Percentiles rank a stretch among this genome's conserved stretches.
Evolutionary conservation across 2,329 filamentous ascomycete species (phyloP).

Genomic region (Botryosphaeria dothidea): DNA sequence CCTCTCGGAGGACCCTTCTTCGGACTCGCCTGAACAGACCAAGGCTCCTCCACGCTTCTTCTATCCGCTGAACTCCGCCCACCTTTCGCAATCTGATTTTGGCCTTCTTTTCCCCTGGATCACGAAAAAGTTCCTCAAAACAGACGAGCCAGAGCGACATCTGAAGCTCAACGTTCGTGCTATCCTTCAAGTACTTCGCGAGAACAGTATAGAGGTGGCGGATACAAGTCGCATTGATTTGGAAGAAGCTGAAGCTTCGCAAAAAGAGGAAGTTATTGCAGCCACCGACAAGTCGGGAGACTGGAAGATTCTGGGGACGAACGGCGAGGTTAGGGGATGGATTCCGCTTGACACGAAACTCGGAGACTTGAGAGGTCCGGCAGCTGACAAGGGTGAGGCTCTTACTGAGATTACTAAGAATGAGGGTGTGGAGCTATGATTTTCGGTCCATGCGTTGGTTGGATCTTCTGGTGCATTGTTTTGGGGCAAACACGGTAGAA

Average conservation of each 20-base stretch:
- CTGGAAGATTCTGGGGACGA: constrained; percentile 32
- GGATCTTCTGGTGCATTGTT: neutral
- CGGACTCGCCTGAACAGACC: constrained; percentile 37
- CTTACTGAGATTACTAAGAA: constrained; percentile 31
- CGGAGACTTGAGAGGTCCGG: constrained; percentile 5
- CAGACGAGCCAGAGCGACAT: constrained; percentile 73
- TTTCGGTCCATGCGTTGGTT: neutral
- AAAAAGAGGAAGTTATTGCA: constrained; percentile 22
- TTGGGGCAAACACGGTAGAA: too few relatives aligned
- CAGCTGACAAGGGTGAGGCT: constrained; percentile 34
- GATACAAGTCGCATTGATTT: constrained; percentile 40
- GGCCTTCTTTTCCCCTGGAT: constrained; percentile 76
- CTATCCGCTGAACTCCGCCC: constrained; percentile 72
- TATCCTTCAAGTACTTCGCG: constrained; percentile 70
- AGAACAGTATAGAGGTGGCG: constrained; percentile 44
- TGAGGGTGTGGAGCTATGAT: constrained; percentile 3
- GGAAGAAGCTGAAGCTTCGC: constrained; percentile 32
- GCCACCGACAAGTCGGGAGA: constrained; percentile 26
- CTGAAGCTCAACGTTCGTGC: constrained; percentile 80
- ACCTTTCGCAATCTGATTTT: constrained; percentile 82
- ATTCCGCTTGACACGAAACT: constrained; percentile 28
- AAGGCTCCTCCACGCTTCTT: constrained; percentile 64
- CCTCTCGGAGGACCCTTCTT: constrained; percentile 60
- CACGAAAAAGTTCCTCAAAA: constrained; percentile 51
- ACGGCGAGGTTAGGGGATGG: constrained; percentile 38